Percentiles rank a stretch among this genome's conserved stretches.
Conservation (phyloP, 768 basidiomycete species). For the Mrakia frigida region DNA sequence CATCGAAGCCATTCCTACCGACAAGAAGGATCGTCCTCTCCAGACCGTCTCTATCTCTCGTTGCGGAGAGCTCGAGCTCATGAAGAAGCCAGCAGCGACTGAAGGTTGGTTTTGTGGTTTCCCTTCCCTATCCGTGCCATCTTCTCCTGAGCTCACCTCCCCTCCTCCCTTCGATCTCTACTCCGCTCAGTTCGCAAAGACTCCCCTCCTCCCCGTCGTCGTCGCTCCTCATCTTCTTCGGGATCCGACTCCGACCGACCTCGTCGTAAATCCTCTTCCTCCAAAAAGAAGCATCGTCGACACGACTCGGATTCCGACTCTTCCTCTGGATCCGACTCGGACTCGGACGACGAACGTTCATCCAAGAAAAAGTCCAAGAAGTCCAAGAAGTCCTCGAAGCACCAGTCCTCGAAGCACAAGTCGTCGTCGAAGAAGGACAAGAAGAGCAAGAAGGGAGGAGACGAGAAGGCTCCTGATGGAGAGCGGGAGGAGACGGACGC, state of each 20-base stretch:
- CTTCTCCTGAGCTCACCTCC: neutral
- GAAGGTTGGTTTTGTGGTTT: neutral
- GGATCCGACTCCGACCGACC: slow-evolving; percentile 14
- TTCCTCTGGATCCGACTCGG: neutral
- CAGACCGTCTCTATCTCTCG: slow-evolving; percentile 63
- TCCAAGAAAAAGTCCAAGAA: slow-evolving; percentile 9
- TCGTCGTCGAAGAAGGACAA: slow-evolving; percentile 14
- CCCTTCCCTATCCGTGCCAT: neutral
- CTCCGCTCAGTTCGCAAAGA: neutral
- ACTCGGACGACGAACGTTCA: slow-evolving; percentile 10
- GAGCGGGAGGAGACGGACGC: slow-evolving; percentile 32
- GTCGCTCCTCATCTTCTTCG: slow-evolving; percentile 18
- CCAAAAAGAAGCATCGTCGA: neutral
- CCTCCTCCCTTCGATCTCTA: neutral
- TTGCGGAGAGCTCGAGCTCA: slow-evolving; percentile 77
- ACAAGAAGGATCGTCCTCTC: slow-evolving; percentile 68
- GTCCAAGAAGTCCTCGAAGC: slow-evolving; percentile 17
- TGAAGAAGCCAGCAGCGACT: slow-evolving; percentile 45
- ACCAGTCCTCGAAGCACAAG: slow-evolving; percentile 23
- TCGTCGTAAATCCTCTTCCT: slow-evolving; percentile 18
- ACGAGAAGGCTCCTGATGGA: neutral
- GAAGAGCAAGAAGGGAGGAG: slow-evolving; percentile 3
- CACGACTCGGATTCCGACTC: slow-evolving; percentile 24
- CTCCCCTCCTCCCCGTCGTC: slow-evolving; percentile 12
- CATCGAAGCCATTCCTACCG: slow-evolving; percentile 62